These are phyloP conservation scores for Phytophthora sansomeana DNA, from an alignment of 352 stramenopile genomes.

Conservation along the genomic window DNA sequence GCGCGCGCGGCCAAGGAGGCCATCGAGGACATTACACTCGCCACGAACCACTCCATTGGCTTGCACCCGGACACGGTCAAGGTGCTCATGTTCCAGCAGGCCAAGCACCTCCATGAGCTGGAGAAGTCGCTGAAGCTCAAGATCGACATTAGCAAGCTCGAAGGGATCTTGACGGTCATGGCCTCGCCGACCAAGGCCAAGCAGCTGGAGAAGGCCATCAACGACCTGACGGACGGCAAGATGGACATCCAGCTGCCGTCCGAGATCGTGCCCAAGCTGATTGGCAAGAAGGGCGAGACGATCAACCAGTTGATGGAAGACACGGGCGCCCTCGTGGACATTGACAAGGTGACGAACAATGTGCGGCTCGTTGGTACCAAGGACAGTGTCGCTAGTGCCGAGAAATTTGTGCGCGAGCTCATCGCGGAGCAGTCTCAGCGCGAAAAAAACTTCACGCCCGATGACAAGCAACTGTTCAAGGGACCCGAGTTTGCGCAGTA, in stretches of 20 bases:
- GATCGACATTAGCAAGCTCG: slow-evolving; percentile 72
- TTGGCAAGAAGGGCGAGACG: slow-evolving; percentile 86
- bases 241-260: slow-evolving; percentile 68
- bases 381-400: slow-evolving; percentile 61
- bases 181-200: slow-evolving; percentile 62
- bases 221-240: slow-evolving; percentile 61
- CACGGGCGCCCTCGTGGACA: slow-evolving; percentile 75
- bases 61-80: slow-evolving; percentile 83
- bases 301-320: slow-evolving; percentile 89
- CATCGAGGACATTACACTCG: slow-evolving; percentile 79
- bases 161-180: slow-evolving; percentile 69
- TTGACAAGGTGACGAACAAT: slow-evolving; percentile 81
- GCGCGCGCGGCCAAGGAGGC: slow-evolving; percentile 45
- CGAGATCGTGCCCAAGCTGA: slow-evolving; percentile 84
- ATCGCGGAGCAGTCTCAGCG: slow-evolving; percentile 71
- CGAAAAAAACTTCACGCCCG: slow-evolving; percentile 60
- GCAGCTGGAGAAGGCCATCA: slow-evolving; percentile 61
- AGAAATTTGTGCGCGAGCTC: slow-evolving; percentile 67
- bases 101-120: slow-evolving; percentile 75
- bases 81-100: slow-evolving; percentile 79
- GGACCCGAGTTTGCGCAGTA: slow-evolving; percentile 49
- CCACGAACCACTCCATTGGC: slow-evolving; percentile 70
- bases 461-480: slow-evolving; percentile 54
- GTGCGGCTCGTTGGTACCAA: slow-evolving; percentile 69
- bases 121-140: slow-evolving; percentile 66